These are phyloP conservation scores for Sesbania bispinosa DNA, from an alignment of 306 rosid species.

Conservation along the genomic window DNA sequence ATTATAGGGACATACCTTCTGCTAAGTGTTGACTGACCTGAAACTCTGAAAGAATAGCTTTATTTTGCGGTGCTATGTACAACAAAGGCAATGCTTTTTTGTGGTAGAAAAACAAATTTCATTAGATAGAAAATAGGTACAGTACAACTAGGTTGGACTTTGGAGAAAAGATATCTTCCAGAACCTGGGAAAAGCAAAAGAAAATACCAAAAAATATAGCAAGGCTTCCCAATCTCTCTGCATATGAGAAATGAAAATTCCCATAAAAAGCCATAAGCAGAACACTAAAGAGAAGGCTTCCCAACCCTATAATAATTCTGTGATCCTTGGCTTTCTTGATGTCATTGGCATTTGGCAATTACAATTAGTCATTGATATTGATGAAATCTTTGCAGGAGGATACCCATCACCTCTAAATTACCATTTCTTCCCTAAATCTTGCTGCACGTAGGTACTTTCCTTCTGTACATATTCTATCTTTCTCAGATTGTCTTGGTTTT, in stretches of 20 bases:
- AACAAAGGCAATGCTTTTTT: too few species aligned
- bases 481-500: slow-evolving; percentile 3
- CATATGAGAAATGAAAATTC: not conserved
- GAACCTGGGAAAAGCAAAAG: not conserved
- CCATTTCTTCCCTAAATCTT: slow-evolving; percentile 93
- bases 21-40: not conserved
- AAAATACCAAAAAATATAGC: not conserved
- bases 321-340: slow-evolving; percentile 14
- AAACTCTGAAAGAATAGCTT: not conserved
- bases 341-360: not conserved
- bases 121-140: not conserved
- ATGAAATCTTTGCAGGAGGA: slow-evolving; percentile 68
- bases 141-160: not conserved
- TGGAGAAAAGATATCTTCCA: not conserved
- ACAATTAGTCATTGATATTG: not conserved
- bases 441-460: slow-evolving; percentile 97
- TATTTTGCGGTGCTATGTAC: not conserved
- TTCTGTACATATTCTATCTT: slow-evolving; percentile 25
- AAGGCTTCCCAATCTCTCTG: not conserved
- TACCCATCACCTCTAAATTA: slow-evolving; percentile 96
- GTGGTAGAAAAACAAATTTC: not conserved
- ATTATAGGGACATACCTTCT: not conserved
- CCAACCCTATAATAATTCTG: not conserved
- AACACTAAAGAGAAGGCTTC: not conserved
- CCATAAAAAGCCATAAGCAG: not conserved